Base-by-base conservation (phyloP, 1,284 basidiomycete genomes). In the Ganoderma lucidum region DNA sequence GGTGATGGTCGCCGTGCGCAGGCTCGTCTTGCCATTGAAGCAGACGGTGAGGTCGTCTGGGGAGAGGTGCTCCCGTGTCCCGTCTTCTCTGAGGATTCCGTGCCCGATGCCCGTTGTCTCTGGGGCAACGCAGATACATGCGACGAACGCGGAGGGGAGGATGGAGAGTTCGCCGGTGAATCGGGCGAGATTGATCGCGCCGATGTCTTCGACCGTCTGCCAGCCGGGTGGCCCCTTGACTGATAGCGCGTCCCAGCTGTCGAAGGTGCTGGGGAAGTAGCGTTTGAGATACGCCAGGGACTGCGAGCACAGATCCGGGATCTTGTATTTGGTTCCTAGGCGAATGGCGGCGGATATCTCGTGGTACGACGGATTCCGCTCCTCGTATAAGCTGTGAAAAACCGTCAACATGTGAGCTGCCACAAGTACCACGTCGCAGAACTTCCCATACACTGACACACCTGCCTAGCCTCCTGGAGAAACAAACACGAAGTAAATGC, bases 11-110 rank as follows among this genome's bases (percentile, higher is more conserved):
- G 58, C 58, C 37, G 32, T 14, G 15, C 30, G 62, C 30, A 44
- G 32, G 44, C 62, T 37, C 5, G 56, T 58, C 32, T 58, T 58
- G 30, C 48, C 48, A 23, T 51, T 51, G n/a, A 51, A 51, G 55
- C 68, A 69, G 5, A 59, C 35, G 8, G 30, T 64, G 19, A 69
- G 62, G 28, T 69, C 68, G 32, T 41, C 42, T 0, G 59, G 14
- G 2, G 64, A 53, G 28, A 69, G 64, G 4, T n/a, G 45, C 39
- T 69, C 68, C 3, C 19, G 30, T 0, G 41, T n/a, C 23, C 68
- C 68, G 39, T 69, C 68, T 12, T 51, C 53, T 15, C 62, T 45
- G 10, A 17, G 10, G 61, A 63, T 65, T n/a, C 68, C 68, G 35
- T 66, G 55, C 1, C 59, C 44, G 1, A 69, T n/a, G 5, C 44